A percentile compares a stretch with the other conserved stretches of the same genome.
phyloP scores from a whole-genome alignment of 2,329 filamentous ascomycete species.

The Talaromyces sp. region DNA sequence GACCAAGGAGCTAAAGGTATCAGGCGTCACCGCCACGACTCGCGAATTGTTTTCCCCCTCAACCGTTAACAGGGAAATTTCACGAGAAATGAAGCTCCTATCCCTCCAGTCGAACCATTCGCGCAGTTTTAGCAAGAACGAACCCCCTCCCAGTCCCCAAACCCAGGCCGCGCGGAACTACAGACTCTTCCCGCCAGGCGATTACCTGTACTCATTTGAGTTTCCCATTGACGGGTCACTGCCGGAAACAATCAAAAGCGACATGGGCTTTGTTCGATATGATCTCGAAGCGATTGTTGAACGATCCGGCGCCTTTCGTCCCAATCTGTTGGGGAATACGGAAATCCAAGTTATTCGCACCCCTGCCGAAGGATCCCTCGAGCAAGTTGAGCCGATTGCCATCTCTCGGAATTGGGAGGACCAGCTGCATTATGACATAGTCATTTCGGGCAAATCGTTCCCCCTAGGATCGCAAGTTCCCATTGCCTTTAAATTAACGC shows the following conservation, averaged over 20 bases:
- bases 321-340: constrained; percentile 75
- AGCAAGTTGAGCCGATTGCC: constrained; percentile 88
- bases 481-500: constrained; percentile 90
- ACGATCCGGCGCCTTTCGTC: constrained; percentile 81
- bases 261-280: constrained; percentile 81
- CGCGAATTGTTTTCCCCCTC: constrained; percentile 32
- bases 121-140: constrained; percentile 77
- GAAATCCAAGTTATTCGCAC: constrained; percentile 81
- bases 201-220: constrained; percentile 74
- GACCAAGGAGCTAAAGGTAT: constrained; percentile 20
- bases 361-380: constrained; percentile 79
- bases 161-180: constrained; percentile 72
- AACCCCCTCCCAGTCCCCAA: constrained; percentile 52
- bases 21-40: constrained; percentile 24
- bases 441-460: constrained; percentile 93
- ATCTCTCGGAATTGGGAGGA: constrained; percentile 94
- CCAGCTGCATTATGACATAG: constrained; percentile 90
- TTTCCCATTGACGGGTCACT: constrained; percentile 71
- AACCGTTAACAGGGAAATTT: constrained; percentile 38
- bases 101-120: constrained; percentile 77
- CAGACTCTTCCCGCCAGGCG: constrained; percentile 73
- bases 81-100: constrained; percentile 57
- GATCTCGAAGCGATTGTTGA: constrained; percentile 81
- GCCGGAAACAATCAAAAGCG: constrained; percentile 79
- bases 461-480: constrained; percentile 82